A percentile compares a stretch with the other conserved stretches of the same genome.
These are phyloP conservation scores for Fusarium proliferatum DNA, from an alignment of 2,329 filamentous ascomycete species.

Conservation along the genomic window DNA sequence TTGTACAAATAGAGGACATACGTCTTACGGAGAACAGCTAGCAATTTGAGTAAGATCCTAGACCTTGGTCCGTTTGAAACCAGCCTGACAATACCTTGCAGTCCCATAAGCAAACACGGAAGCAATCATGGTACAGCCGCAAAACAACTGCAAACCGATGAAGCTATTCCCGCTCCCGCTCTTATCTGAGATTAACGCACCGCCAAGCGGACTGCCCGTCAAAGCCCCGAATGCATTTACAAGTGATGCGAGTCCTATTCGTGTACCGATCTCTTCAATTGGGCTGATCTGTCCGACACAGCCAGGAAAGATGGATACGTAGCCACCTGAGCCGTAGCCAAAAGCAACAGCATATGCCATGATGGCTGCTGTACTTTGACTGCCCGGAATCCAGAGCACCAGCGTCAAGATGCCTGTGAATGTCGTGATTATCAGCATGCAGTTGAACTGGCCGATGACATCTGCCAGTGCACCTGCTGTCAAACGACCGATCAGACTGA, in stretches of 20 bases:
- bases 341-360: not conserved
- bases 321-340: not conserved
- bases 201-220: not conserved
- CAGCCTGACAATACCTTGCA: not conserved
- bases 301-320: not conserved
- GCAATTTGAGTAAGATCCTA: too few relatives aligned
- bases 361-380: not conserved
- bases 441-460: not conserved
- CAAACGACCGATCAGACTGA: not conserved
- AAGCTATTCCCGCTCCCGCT: not conserved
- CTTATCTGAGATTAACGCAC: not conserved
- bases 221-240: not conserved
- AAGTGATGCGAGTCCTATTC: not conserved
- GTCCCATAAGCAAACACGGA: not conserved
- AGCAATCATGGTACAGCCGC: not conserved
- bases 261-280: not conserved
- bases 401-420: not conserved
- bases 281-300: not conserved
- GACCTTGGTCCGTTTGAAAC: rapidly evolving
- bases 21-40: too few relatives aligned
- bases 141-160: not conserved
- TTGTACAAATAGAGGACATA: too few relatives aligned
- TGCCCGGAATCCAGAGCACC: rapidly evolving
- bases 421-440: not conserved
- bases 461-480: not conserved